Base-by-base conservation (phyloP, 345 rosid species). In the Populus tremula region DNA sequence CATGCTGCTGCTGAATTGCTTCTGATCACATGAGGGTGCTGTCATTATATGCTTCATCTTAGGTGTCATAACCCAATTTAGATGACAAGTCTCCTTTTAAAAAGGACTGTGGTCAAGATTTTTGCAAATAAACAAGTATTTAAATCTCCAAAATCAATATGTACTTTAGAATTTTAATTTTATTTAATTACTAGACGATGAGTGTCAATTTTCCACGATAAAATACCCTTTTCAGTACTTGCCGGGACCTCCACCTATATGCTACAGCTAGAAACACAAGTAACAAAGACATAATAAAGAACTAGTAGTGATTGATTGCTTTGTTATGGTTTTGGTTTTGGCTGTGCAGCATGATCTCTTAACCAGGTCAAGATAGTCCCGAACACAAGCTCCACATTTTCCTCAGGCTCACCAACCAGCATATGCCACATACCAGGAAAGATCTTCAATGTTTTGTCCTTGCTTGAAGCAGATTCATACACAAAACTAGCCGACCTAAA, bases 21-120 rank as follows among this genome's bases (percentile, higher is more conserved):
- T 83, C 10, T 93, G 90, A 94, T 93, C 96, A 66, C 88, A 92
- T n/a, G 84, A 89, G 76, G 91, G 88, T 27, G 92, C 93, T 71
- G 91, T 84, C 7, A 25, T 95, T 68, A 88, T 93, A 78, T 95
- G 97, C 86, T 95, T 95, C 81, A 95, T 94, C 78, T 92, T 94
- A 36, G 97, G 99, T 90, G 2, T 31, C 33, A 31, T 31, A 31
- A 31, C 33, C 2, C 3, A 31, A 31, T 29, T 29, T 29, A 29
- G 2, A 29, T 29, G 31, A 29, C 2, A 29, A 29, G 31, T 29
- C 31, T 29, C 31, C 31, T 29, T 29, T 29, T 29, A 29, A 29
- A 29, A 29, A 29, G 31, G 31, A 29, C 31, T 29, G 31, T 29
- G 31, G 31, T 29, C 31, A 2, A 29, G 31, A 29, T 29, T 29